Evolutionary conservation across 2,329 filamentous ascomycete species (phyloP).

Genomic region (Talaromyces sp.): DNA sequence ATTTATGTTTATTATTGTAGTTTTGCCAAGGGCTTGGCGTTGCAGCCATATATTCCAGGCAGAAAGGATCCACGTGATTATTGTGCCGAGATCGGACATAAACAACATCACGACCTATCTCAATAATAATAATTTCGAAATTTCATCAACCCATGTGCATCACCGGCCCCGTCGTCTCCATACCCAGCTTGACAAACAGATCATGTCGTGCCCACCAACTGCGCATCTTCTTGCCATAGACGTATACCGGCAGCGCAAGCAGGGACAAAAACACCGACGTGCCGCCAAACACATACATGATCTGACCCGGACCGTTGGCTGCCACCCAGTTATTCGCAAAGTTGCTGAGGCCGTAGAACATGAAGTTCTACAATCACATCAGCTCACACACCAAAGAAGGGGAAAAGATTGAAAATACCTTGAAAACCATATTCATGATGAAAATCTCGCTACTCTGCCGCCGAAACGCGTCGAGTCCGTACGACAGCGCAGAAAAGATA

Average conservation of each 20-base stretch:
- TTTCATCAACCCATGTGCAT: neutral
- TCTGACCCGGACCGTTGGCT: conserved; percentile 17
- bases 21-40: neutral
- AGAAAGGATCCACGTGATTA: neutral
- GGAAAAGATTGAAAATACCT: conserved; percentile 5
- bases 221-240: conserved; percentile 19
- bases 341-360: conserved; percentile 24
- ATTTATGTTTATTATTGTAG: neutral
- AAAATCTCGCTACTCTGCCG: conserved; percentile 24
- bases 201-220: conserved; percentile 1
- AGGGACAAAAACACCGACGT: conserved; percentile 21
- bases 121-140: too few relatives aligned
- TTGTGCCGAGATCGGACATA: neutral
- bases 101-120: too few relatives aligned
- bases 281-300: conserved; percentile 26
- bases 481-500: conserved; percentile 17
- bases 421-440: conserved; percentile 27
- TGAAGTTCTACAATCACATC: conserved; percentile 19
- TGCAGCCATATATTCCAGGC: neutral
- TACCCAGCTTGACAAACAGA: neutral
- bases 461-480: conserved; percentile 24
- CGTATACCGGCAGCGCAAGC: conserved; percentile 22
- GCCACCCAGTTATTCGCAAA: conserved; percentile 26
- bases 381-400: neutral
- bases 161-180: neutral